Evolutionary conservation across 2,329 filamentous ascomycete species (phyloP), one percentile per base, ranked within the genome.

Genomic region (Fusarium denticulatum): DNA sequence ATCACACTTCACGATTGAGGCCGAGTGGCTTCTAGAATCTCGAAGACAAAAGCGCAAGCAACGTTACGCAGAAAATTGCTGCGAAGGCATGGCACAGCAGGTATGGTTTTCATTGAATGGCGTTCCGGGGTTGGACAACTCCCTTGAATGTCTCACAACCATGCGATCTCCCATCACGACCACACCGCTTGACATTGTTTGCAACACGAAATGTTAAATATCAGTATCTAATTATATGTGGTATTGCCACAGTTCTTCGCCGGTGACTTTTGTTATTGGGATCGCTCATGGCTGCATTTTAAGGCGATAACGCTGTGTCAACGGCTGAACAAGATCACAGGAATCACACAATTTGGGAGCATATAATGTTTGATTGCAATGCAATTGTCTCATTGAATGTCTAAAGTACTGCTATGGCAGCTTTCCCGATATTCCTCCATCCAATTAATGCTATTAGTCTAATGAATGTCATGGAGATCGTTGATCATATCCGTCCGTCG

Each of bases 391-490:
- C 32, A 60, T 66, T 72, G 60, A 56, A 61, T 53, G 40, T 69
- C 57, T 72, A 69, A 42, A 56, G 5, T 61, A 32, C 56, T 57
- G 47, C 47, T 50, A 16, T 57, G 37, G 63, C 60, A 62, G 71
- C 32, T 58, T 72, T 63, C 63, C 45, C 49, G 57, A 34, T 39
- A 20, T 47, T 32, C 34, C 52, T 42, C 30, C 47, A 57, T 46
- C 57, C 47, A 42, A n/a, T 53, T 22, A 26, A 40, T 47, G 57
- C 14, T 73, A 74, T 74, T 72, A 63, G 49, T 74, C 50, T 57
- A 73, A 72, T 74, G 76, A 77, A 57, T 72, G 76, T 76, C 76
- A 72, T 76, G 58, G 59, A 66, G 67, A 74, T 77, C 75, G 58
- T 72, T 43, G 71, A 77, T 77, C 69, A 47, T 70, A 49, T 75